A percentile compares a stretch with the other conserved stretches of the same genome.
Evolutionary conservation across 1,139 yeast species (phyloP).

Genomic region (Dujonia santamariae): DNA sequence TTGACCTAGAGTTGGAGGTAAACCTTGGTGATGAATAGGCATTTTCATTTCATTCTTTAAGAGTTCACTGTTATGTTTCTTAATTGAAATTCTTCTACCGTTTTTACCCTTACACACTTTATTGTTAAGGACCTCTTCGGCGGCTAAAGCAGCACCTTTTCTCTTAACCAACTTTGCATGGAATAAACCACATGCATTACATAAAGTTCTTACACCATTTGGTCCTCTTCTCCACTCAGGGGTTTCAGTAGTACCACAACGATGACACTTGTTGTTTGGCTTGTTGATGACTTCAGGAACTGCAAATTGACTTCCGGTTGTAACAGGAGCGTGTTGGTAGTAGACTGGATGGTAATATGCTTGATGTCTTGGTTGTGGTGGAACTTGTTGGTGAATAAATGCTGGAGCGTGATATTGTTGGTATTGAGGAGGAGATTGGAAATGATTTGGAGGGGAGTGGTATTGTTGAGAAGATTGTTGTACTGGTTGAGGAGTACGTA

Average conservation of each 20-base stretch:
- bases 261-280: conserved; percentile 34
- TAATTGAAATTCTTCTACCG: conserved; percentile 41
- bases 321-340: conserved; percentile 6
- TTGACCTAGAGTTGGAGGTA: not conserved
- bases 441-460: not conserved
- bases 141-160: conserved; percentile 65
- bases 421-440: conserved; percentile 3
- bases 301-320: conserved; percentile 16
- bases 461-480: not conserved
- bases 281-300: conserved; percentile 37
- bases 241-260: conserved; percentile 76
- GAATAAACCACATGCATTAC: conserved; percentile 87
- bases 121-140: conserved; percentile 44
- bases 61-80: conserved; percentile 20
- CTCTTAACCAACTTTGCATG: conserved; percentile 71
- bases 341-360: conserved; percentile 8
- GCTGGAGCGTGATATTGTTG: not conserved
- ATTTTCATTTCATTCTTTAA: conserved; percentile 4
- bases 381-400: not conserved
- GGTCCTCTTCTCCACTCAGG: conserved; percentile 96
- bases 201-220: conserved; percentile 75
- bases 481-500: not conserved
- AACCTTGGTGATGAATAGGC: conserved; percentile 2
- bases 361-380: conserved; percentile 4
- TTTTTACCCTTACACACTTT: conserved; percentile 47